Conservation (phyloP, 139 green algal species). For the Chlorella sp. region DNA sequence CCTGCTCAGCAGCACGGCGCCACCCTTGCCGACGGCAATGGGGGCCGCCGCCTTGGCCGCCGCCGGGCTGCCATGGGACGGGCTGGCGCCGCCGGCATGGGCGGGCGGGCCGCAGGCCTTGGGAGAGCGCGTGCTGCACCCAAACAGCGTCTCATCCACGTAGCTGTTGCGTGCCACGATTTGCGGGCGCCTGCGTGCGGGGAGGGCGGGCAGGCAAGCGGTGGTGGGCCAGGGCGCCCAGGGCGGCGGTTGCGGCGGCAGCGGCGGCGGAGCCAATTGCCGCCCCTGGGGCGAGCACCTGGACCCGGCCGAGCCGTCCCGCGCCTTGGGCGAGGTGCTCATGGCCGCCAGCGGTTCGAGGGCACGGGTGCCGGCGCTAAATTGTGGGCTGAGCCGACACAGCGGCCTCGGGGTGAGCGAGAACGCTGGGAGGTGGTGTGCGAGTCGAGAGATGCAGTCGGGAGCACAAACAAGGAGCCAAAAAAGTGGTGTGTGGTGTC, state of each 20-base stretch:
- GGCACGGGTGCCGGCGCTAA: not conserved
- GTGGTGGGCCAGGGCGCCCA: not conserved
- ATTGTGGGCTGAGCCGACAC: too few species aligned
- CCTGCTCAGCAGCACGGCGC: conserved; percentile 10
- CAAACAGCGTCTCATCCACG: conserved; percentile 36
- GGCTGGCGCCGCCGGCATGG: not conserved
- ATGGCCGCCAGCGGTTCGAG: not conserved
- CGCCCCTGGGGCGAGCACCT: not conserved
- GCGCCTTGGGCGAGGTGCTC: not conserved
- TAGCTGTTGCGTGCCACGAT: conserved; percentile 18
- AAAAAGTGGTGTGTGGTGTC: too few species aligned
- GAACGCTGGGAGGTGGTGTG: too few species aligned
- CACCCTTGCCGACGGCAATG: not conserved
- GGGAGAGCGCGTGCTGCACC: not conserved
- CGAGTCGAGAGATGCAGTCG: too few species aligned
- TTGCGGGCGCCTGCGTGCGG: conserved; percentile 2
- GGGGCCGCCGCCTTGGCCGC: not conserved
- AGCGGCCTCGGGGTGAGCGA: too few species aligned
- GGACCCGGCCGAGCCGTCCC: not conserved
- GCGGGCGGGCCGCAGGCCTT: not conserved
- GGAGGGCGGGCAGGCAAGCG: not conserved
- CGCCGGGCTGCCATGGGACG: not conserved
- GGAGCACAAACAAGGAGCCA: too few species aligned
- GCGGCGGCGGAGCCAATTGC: not conserved
- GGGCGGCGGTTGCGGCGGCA: not conserved